Conservation (phyloP, 108 stramenopile species). For the Skeletonema marinoi region DNA sequence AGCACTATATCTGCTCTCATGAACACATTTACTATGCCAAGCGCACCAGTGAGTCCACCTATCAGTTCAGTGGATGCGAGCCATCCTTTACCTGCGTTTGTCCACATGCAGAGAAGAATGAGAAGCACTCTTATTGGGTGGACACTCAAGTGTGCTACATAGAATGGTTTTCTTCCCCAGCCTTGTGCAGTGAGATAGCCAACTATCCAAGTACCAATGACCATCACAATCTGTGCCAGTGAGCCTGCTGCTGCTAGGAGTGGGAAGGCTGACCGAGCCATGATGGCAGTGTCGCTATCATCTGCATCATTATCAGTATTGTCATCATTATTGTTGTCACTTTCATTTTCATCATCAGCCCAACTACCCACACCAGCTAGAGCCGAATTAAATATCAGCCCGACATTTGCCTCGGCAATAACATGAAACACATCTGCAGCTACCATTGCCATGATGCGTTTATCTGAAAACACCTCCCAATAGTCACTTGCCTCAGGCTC, state of each 20-base stretch:
- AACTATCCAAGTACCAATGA: constrained; percentile 33
- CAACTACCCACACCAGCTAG: constrained; percentile 21
- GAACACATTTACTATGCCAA: constrained; percentile 40
- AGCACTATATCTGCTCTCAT: constrained; percentile 42
- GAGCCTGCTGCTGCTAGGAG: constrained; percentile 34
- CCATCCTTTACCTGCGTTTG: constrained; percentile 41
- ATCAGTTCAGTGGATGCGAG: constrained; percentile 34
- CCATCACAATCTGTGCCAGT: constrained; percentile 35
- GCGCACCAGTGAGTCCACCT: constrained; percentile 31
- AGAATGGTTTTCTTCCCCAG: constrained; percentile 40
- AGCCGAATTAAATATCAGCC: constrained; percentile 33
- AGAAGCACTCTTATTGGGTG: constrained; percentile 31
- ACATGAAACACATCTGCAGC: constrained; percentile 26
- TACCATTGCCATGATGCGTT: constrained; percentile 8
- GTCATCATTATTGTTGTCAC: constrained; percentile 8
- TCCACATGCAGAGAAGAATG: constrained; percentile 17
- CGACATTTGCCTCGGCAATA: constrained; percentile 39
- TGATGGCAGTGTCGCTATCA: constrained; percentile 16
- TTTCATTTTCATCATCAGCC: background rate
- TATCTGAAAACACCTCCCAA: constrained; percentile 37
- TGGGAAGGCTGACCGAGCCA: constrained; percentile 30
- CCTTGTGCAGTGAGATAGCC: constrained; percentile 29
- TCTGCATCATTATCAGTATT: background rate
- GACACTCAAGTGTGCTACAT: constrained; percentile 27
- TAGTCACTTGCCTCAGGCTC: constrained; percentile 22